phyloP scores from a whole-genome alignment of 257 asterid genomes.

The Solanum medicagineum region DNA sequence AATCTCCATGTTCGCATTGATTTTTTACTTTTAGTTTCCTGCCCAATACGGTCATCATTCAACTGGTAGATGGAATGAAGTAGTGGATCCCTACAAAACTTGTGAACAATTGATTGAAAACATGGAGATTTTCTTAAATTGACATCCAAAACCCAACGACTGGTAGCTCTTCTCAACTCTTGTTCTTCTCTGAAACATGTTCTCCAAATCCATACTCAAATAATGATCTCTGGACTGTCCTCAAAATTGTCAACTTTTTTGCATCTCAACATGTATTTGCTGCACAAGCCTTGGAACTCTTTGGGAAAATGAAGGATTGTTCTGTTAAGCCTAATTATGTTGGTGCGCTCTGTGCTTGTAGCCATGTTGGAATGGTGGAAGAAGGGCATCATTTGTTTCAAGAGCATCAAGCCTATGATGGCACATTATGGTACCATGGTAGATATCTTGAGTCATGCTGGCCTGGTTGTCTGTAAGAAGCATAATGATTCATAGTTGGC shows the following conservation, averaged over 20 bases:
- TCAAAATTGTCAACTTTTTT: slow-evolving; percentile 25
- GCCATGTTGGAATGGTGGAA: slow-evolving; percentile 58
- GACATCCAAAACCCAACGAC: slow-evolving; percentile 7
- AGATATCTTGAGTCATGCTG: slow-evolving; percentile 63
- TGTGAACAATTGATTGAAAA: background rate
- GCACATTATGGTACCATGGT: slow-evolving; percentile 69
- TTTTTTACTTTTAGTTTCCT: no score
- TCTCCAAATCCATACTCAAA: slow-evolving; percentile 31
- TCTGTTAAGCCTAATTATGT: slow-evolving; percentile 46
- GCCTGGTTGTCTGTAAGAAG: slow-evolving; percentile 37
- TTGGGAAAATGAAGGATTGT: slow-evolving; percentile 27
- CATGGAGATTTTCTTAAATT: background rate
- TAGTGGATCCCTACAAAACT: background rate
- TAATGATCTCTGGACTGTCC: slow-evolving; percentile 18
- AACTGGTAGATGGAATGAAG: no score
- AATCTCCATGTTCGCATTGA: no score
- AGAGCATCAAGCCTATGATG: slow-evolving; percentile 48
- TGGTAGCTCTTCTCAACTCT: slow-evolving; percentile 11
- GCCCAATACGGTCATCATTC: no score
- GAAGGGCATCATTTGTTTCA: slow-evolving; percentile 33
- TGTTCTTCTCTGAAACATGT: slow-evolving; percentile 24
- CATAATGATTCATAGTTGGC: slow-evolving; percentile 27
- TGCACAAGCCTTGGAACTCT: slow-evolving; percentile 28
- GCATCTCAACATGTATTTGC: slow-evolving; percentile 58
- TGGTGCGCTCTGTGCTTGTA: slow-evolving; percentile 76